phyloP scores from a whole-genome alignment of 1,139 yeast genomes.

The Yamadazyma diospyri region DNA sequence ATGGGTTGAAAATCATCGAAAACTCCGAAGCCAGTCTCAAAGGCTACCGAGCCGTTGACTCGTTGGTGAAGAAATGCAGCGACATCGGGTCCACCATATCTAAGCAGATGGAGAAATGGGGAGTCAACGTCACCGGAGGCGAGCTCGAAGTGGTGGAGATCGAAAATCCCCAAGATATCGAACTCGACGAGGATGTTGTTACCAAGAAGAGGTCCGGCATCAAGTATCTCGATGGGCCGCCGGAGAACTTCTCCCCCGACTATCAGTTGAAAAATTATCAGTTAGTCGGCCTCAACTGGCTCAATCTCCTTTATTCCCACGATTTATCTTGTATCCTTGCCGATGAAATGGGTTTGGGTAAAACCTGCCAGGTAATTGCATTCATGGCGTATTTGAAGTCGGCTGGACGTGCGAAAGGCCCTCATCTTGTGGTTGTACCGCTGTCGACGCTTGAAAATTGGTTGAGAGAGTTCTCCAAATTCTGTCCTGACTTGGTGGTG shows the following conservation, averaged over 20 bases:
- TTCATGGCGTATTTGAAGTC: constrained; percentile 83
- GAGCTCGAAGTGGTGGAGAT: constrained; percentile 45
- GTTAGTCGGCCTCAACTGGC: constrained; percentile 95
- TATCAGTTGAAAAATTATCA: constrained; percentile 81
- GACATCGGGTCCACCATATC: constrained; percentile 70
- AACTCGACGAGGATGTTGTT: constrained; percentile 29
- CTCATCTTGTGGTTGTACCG: constrained; percentile 92
- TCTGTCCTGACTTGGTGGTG: constrained; percentile 76
- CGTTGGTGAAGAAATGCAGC: constrained; percentile 79
- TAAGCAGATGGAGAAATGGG: constrained; percentile 79
- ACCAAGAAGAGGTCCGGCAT: constrained; percentile 23
- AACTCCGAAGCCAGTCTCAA: constrained; percentile 64
- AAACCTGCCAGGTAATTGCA: constrained; percentile 94
- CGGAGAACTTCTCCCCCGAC: constrained; percentile 58
- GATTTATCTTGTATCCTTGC: constrained; percentile 89
- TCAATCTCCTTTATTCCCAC: constrained; percentile 71
- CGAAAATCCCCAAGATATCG: constrained; percentile 16
- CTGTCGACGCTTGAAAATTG: constrained; percentile 96
- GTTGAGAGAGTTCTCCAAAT: constrained; percentile 89
- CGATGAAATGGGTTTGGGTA: constrained; percentile 98
- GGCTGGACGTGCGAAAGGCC: constrained; percentile 88
- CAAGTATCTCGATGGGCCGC: constrained; percentile 66
- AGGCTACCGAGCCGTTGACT: constrained; percentile 93
- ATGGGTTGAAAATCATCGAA: constrained; percentile 76
- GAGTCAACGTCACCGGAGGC: constrained; percentile 67